Conservation (phyloP, 768 basidiomycete species). For the Naganishia antarctica region DNA sequence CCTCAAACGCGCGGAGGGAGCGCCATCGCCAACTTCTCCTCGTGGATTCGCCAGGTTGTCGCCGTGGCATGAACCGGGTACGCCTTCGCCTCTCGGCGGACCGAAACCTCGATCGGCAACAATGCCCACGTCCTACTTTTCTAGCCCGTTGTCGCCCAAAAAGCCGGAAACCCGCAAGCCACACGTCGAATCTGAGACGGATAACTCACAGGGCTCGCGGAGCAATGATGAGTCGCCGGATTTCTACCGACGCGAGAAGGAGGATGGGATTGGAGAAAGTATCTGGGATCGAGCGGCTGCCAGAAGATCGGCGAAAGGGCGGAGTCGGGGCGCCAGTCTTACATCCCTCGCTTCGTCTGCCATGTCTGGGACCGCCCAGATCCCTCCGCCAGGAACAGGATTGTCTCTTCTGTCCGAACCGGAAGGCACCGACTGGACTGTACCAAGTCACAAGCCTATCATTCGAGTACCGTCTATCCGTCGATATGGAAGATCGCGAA, state of each 20-base stretch:
- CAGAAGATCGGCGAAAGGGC: constrained; percentile 10
- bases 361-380: not conserved
- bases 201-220: not conserved
- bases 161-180: not conserved
- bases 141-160: constrained; percentile 3
- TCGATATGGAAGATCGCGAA: constrained; percentile 19
- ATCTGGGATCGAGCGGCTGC: constrained; percentile 26
- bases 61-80: constrained; percentile 14
- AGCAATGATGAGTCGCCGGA: constrained; percentile 17
- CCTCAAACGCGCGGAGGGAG: constrained; percentile 4
- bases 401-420: constrained; percentile 6
- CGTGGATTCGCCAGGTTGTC: constrained; percentile 18
- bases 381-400: not conserved
- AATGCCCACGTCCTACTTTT: constrained; percentile 26
- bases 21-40: constrained; percentile 1
- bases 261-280: constrained; percentile 24
- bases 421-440: not conserved
- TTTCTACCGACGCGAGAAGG: constrained; percentile 20
- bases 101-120: constrained; percentile 41
- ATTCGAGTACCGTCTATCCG: not conserved
- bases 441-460: not conserved
- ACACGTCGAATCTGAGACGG: not conserved
- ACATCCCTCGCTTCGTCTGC: constrained; percentile 27
- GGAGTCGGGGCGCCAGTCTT: constrained; percentile 33
- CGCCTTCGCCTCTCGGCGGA: not conserved